Evolutionary conservation across 2,329 filamentous ascomycete species (phyloP).

Genomic region (Atkinsonella texensis): DNA sequence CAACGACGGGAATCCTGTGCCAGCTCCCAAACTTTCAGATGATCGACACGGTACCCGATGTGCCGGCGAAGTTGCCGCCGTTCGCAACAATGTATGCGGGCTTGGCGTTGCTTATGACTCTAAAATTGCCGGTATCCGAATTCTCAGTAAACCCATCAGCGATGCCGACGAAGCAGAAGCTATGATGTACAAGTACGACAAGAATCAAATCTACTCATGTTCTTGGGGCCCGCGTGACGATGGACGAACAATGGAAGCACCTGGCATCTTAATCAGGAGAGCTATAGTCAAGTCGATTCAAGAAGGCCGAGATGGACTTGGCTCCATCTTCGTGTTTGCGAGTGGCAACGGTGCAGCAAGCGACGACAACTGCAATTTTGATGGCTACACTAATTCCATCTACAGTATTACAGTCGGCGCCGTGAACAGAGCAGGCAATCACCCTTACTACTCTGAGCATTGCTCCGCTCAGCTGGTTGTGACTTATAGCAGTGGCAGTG

Average conservation of each 20-base stretch:
- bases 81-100: slow-evolving; percentile 85
- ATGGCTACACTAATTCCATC: slow-evolving; percentile 98
- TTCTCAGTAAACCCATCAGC: slow-evolving; percentile 79
- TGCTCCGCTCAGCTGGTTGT: slow-evolving; percentile 94
- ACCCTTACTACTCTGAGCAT: slow-evolving; percentile 92
- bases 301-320: slow-evolving; percentile 68
- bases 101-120: slow-evolving; percentile 93
- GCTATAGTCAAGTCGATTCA: slow-evolving; percentile 91
- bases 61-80: slow-evolving; percentile 86
- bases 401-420: slow-evolving; percentile 97
- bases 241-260: slow-evolving; percentile 85
- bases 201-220: slow-evolving; percentile 96
- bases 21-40: slow-evolving; percentile 69
- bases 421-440: slow-evolving; percentile 73
- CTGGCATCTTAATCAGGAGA: slow-evolving; percentile 73
- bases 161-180: slow-evolving; percentile 88
- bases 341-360: slow-evolving; percentile 77
- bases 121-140: slow-evolving; percentile 81
- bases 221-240: slow-evolving; percentile 97
- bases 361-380: slow-evolving; percentile 98
- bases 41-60: slow-evolving; percentile 90
- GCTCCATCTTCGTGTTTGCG: slow-evolving; percentile 93
- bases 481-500: slow-evolving; percentile 85
- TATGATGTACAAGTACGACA: slow-evolving; percentile 81
- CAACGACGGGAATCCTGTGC: slow-evolving; percentile 72